Conservation (phyloP, 2,329 filamentous ascomycete genomes). For the Sporothrix humicola region DNA sequence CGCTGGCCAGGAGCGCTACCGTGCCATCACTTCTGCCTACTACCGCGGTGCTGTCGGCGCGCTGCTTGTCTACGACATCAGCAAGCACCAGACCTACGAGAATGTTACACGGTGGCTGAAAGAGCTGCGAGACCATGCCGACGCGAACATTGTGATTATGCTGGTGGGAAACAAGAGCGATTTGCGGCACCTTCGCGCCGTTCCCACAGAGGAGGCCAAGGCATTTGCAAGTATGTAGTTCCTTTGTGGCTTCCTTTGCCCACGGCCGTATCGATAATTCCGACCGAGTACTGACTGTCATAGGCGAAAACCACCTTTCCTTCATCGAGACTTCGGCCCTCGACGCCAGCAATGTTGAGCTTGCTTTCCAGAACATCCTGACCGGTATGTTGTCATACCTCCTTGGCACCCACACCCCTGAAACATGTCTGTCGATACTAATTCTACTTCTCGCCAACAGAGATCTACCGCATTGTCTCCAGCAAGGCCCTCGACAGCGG, state of each 20-base stretch:
- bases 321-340: conserved; percentile 99
- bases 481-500: conserved; percentile 95
- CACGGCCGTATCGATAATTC: background rate
- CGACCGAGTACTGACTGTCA: conserved; percentile 36
- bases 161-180: conserved; percentile 99
- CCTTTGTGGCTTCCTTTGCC: background rate
- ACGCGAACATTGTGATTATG: conserved; percentile 99
- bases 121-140: conserved; percentile 95
- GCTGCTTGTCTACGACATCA: conserved; percentile 98
- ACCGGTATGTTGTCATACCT: conserved; percentile 69
- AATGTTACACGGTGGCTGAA: conserved; percentile 99
- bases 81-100: conserved; percentile 99
- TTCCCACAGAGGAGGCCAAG: conserved; percentile 97
- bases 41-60: conserved; percentile 97
- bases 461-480: conserved; percentile 99
- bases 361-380: conserved; percentile 99
- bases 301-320: conserved; percentile 95
- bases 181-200: conserved; percentile 96
- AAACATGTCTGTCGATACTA: background rate
- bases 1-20: conserved; percentile 97
- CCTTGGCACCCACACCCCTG: background rate
- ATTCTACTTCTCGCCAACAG: conserved; percentile 54
- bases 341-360: conserved; percentile 98
- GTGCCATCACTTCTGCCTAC: conserved; percentile 98
- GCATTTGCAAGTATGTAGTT: conserved; percentile 81